These are phyloP conservation scores for Polytolypa hystricis DNA, from an alignment of 2,329 filamentous ascomycete genomes.

Conservation along the genomic window DNA sequence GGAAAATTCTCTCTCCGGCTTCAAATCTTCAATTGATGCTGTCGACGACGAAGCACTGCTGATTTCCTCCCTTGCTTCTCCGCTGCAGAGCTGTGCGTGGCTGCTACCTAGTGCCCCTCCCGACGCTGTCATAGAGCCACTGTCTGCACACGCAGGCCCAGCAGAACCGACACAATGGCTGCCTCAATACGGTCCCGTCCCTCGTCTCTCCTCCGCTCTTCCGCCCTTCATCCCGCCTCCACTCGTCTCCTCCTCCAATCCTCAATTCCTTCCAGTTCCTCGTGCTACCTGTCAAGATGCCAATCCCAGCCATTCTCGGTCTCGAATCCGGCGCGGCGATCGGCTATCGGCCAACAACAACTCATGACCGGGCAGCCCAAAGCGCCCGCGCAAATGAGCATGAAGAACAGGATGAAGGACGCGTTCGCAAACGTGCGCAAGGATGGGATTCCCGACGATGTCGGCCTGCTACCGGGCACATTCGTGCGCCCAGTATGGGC, in stretches of 20 bases:
- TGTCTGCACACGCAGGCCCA: not conserved
- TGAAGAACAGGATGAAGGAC: conserved; percentile 24
- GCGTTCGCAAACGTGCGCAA: conserved; percentile 15
- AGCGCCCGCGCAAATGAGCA: conserved; percentile 27
- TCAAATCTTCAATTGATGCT: no score
- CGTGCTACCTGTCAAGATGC: conserved; percentile 11
- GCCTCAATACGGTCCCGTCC: conserved; percentile 8
- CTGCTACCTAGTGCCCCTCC: no score
- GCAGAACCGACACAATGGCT: not conserved
- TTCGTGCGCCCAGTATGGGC: conserved; percentile 29
- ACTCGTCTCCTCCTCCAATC: conserved; percentile 10
- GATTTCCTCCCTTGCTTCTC: no score
- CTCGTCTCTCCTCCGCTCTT: conserved; percentile 13
- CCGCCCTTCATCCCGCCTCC: conserved; percentile 11
- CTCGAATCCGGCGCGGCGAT: conserved; percentile 13
- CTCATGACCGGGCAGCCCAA: conserved; percentile 18
- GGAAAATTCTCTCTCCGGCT: no score
- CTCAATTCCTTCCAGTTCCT: conserved; percentile 1
- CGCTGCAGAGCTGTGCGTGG: no score
- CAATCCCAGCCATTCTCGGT: conserved; percentile 28
- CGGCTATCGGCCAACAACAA: conserved; percentile 3
- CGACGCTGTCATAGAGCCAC: no score
- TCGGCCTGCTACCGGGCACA: conserved; percentile 36
- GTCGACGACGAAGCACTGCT: no score
- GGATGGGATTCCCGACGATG: conserved; percentile 30